These are phyloP conservation scores for Passalora sequoiae DNA, from an alignment of 2,329 filamentous ascomycete species.

Conservation along the genomic window DNA sequence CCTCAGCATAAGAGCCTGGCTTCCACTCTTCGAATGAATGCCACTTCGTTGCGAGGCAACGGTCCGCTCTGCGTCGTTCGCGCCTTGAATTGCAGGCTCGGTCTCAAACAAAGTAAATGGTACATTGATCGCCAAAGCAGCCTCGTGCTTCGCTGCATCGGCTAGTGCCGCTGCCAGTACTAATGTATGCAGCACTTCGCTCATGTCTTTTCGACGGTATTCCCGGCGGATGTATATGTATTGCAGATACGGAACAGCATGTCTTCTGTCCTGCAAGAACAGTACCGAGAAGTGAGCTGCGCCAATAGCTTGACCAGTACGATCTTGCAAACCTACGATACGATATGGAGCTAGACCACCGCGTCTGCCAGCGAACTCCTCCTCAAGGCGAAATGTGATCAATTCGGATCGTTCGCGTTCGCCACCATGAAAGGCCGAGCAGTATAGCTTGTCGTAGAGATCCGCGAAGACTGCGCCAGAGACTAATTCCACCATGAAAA, in stretches of 20 bases:
- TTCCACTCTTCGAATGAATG: conserved; percentile 22
- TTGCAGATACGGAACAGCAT: conserved; percentile 23
- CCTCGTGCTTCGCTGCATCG: conserved; percentile 7
- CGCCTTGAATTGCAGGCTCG: conserved; percentile 11
- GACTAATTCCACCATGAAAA: conserved; percentile 22
- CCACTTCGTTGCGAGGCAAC: conserved; percentile 9
- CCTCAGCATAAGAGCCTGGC: conserved; percentile 20
- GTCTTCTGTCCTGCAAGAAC: conserved; percentile 5
- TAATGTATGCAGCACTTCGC: conserved; percentile 23
- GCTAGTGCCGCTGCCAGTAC: conserved; percentile 21
- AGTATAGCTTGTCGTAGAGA: conserved; percentile 18
- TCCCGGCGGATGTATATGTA: conserved; percentile 23
- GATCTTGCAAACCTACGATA: conserved; percentile 20
- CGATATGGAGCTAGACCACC: conserved; percentile 17
- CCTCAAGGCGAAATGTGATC: conserved; percentile 17
- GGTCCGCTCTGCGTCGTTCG: conserved; percentile 4
- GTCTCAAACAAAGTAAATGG: conserved; percentile 26
- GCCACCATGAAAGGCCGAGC: conserved; percentile 16
- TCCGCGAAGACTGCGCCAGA: conserved; percentile 10
- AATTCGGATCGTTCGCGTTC: conserved; percentile 21
- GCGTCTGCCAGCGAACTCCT: conserved; percentile 13
- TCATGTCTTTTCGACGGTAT: conserved; percentile 20
- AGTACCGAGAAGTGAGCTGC: conserved; percentile 26
- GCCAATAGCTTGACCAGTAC: conserved; percentile 16
- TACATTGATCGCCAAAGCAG: conserved; percentile 2